phyloP scores from a whole-genome alignment of 495 filamentous ascomycete genomes.

The Xylaria sp. region DNA sequence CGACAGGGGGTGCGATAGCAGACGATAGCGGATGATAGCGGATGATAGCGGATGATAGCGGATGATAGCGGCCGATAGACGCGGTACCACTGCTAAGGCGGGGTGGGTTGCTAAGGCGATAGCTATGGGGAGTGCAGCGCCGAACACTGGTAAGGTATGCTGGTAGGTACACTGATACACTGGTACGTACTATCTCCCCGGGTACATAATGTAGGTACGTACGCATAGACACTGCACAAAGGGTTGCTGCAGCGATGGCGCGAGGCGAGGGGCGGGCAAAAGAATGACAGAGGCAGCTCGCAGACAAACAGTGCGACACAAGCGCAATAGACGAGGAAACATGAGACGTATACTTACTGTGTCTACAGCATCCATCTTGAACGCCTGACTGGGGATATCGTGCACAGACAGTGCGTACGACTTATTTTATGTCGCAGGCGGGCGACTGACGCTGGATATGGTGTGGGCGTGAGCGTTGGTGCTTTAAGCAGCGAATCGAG shows the following conservation, averaged over 20 bases:
- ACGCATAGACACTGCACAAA: not conserved
- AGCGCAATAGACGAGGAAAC: conserved; percentile 6
- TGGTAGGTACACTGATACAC: not conserved
- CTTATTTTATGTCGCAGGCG: not conserved
- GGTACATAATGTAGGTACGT: not conserved
- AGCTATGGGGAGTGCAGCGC: no score
- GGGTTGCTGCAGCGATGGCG: not conserved
- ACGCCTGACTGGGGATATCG: conserved; percentile 1
- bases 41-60: not conserved
- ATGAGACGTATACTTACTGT: not conserved
- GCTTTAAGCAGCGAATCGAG: not conserved
- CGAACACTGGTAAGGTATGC: no score
- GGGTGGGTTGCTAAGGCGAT: not conserved
- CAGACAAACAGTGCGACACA: not conserved
- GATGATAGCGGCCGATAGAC: no score
- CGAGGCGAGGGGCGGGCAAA: not conserved
- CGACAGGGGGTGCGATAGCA: conserved; percentile 14
- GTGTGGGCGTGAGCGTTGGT: not conserved
- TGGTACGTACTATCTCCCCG: not conserved
- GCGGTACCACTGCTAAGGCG: not conserved
- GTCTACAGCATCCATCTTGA: conserved; percentile 27
- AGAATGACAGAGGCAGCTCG: not conserved
- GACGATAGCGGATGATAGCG: not conserved
- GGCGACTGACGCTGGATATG: not conserved
- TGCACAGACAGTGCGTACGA: conserved; percentile 3